Conservation (phyloP, 2,329 filamentous ascomycete species). For the Lecanicillium sp. region DNA sequence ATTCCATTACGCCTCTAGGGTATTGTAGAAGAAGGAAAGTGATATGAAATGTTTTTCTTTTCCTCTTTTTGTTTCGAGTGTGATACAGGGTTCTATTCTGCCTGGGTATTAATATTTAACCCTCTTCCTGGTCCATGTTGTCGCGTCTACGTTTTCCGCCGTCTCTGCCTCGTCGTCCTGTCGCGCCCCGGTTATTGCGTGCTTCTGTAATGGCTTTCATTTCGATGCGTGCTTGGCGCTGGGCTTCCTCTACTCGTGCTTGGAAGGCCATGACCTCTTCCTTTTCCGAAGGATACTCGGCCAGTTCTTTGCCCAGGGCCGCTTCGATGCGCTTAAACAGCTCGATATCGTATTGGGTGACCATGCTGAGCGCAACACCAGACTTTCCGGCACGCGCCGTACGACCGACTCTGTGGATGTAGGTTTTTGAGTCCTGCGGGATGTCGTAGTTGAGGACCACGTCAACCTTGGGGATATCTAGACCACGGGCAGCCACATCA, state of each 20-base stretch:
- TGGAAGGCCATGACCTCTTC: slow-evolving; percentile 82
- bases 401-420: slow-evolving; percentile 82
- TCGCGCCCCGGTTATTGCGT: slow-evolving; percentile 34
- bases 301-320: slow-evolving; percentile 69
- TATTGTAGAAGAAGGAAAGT: background rate
- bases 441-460: slow-evolving; percentile 81
- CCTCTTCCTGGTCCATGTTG: slow-evolving; percentile 71
- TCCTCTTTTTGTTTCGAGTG: background rate
- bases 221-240: slow-evolving; percentile 68
- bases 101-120: slow-evolving; percentile 28
- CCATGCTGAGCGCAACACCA: slow-evolving; percentile 70
- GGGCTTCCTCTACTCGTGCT: slow-evolving; percentile 72
- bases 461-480: slow-evolving; percentile 90
- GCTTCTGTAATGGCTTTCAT: slow-evolving; percentile 73
- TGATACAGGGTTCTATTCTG: background rate
- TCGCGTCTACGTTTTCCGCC: slow-evolving; percentile 35
- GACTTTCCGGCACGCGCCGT: slow-evolving; percentile 82
- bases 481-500: slow-evolving; percentile 85
- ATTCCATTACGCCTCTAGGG: slow-evolving; percentile 2
- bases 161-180: slow-evolving; percentile 33
- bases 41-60: background rate
- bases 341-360: slow-evolving; percentile 84
- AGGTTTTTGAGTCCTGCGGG: slow-evolving; percentile 79
- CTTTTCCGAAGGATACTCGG: slow-evolving; percentile 61
- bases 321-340: slow-evolving; percentile 75